Evolutionary conservation across 306 rosid species (phyloP), one percentile per base, ranked within the genome.

Genomic region (Begonia peltatifolia): DNA sequence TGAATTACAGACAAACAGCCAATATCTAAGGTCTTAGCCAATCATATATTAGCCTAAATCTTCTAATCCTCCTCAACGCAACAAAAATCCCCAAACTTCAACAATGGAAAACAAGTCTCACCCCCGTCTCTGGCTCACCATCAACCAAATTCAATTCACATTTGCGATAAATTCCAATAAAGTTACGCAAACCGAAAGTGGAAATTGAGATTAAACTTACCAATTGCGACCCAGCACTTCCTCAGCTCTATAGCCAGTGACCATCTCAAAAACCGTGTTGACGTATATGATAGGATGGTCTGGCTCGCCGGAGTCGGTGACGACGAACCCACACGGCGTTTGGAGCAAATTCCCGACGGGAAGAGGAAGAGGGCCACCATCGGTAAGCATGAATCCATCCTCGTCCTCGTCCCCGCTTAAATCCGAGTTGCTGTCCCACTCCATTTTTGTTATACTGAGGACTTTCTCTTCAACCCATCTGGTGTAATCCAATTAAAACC

Each of bases 341-440:
- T 86, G 93, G 48, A 83, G 74, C 50, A 82, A 55, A 30, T 76
- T 76, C 65, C 55, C 77, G 1, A 83, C 78, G 0, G 96, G 96
- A 36, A 83, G 79, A 13, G 96, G 94, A 47, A 92, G 77, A 3
- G 94, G 88, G 0, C 79, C 80, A 0, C 66, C 79, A 54, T 75
- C 81, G 68, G 74, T 68, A 68, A 72, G 68, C 54, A 53, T 5
- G 57, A 80, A 83, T 9, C 76, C 68, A 46, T 73, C 82, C 9
- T 85, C 93, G 22, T 89, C 97, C 4, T 83, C 97, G 38, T 83
- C 95, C 5, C 69, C 80, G 74, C 99, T 92, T 67, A 83, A 87
- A 86, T 92, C 99, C 62, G 99, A 89, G 74, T 81, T 75, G 68
- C 99, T 92, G 47, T 92, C 96, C 99, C 99, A 92, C 94, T 92